Evolutionary conservation across 2,329 filamentous ascomycete genomes (phyloP).

Genomic region (Scedosporium dehoogii): DNA sequence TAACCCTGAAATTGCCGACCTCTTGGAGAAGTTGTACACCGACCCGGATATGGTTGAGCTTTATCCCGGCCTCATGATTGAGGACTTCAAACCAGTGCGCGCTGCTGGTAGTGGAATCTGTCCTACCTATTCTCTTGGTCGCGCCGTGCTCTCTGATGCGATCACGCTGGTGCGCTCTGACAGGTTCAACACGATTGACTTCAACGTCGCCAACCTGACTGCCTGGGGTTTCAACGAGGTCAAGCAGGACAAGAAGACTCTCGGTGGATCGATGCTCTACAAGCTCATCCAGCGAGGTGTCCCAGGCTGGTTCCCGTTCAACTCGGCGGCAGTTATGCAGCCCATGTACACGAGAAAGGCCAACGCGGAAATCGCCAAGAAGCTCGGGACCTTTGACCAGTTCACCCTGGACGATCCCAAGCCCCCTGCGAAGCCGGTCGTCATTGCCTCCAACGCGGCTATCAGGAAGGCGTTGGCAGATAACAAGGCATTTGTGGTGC

Average conservation of each 20-base stretch:
- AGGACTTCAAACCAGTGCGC: slow-evolving; percentile 42
- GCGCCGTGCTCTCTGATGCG: slow-evolving; percentile 50
- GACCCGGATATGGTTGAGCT: slow-evolving; percentile 59
- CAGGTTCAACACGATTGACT: slow-evolving; percentile 46
- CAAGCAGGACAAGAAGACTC: slow-evolving; percentile 23
- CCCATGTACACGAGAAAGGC: slow-evolving; percentile 33
- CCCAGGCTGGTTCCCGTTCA: slow-evolving; percentile 31
- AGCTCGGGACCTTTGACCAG: slow-evolving; percentile 25
- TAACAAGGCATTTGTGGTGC: slow-evolving; percentile 21
- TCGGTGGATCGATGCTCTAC: slow-evolving; percentile 33
- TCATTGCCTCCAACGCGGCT: slow-evolving; percentile 15
- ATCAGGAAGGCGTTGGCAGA: slow-evolving; percentile 23
- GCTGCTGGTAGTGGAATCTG: slow-evolving; percentile 42
- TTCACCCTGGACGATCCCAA: slow-evolving; percentile 25
- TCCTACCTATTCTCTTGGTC: slow-evolving; percentile 41
- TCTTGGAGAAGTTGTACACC: slow-evolving; percentile 49
- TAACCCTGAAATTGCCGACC: slow-evolving; percentile 42
- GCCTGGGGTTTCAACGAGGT: slow-evolving; percentile 34
- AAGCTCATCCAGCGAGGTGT: slow-evolving; percentile 35
- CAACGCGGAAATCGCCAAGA: slow-evolving; percentile 26
- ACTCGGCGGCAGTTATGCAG: slow-evolving; percentile 34
- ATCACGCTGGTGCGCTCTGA: slow-evolving; percentile 49
- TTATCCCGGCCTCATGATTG: slow-evolving; percentile 58
- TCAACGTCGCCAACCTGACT: slow-evolving; percentile 29
- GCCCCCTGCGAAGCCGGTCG: slow-evolving; percentile 19